Evolutionary conservation across 2,329 filamentous ascomycete species (phyloP), one percentile per base, ranked within the genome.

Genomic region (Simplicillium aogashimaense): DNA sequence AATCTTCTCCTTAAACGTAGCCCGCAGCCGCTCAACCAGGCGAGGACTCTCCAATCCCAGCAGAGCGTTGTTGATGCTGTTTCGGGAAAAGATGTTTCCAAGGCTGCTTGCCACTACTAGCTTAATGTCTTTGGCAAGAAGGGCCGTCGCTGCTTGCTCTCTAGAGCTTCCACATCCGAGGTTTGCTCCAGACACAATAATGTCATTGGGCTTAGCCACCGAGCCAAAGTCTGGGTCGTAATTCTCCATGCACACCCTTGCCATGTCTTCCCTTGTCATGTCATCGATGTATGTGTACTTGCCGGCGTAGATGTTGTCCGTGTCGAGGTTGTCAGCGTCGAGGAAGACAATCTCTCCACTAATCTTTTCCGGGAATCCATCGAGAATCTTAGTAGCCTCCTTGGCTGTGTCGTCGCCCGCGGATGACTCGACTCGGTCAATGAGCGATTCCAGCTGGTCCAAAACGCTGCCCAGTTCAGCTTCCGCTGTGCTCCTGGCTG

Each of bases 201-300:
- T 86, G 52, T 97, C 89, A 37, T 78, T 79, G 0, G 75, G 56
- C 47, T 74, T 73, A 35, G 83, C 81, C 29, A 81, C 67, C 1
- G 63, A 59, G 9, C 70, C 60, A 57, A 95, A 95, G 0, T 67
- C 57, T 0, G 73, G 64, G 56, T 97, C 90, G 64, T 95, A 97
- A 70, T 97, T 97, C 57, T 83, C 75, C 88, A 97, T 95, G 61
- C 84, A 89, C 1, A 89, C 88, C 48, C 84, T 69, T 0, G 87
- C 86, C 90, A 97, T 95, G 42, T 78, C 78, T 45, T 86, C 82
- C 1, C 64, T 67, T 0, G 83, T 65, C 1, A 97, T 71, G 52
- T 85, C 74, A 55, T 97, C 89, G 56, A 94, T 86, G 62, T 97
- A 97, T 0, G 89, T 95, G 59, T 86, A 88, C 56, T 89, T 88